phyloP scores from a whole-genome alignment of 2,329 filamentous ascomycete species.

The Alternaria infectoria region DNA sequence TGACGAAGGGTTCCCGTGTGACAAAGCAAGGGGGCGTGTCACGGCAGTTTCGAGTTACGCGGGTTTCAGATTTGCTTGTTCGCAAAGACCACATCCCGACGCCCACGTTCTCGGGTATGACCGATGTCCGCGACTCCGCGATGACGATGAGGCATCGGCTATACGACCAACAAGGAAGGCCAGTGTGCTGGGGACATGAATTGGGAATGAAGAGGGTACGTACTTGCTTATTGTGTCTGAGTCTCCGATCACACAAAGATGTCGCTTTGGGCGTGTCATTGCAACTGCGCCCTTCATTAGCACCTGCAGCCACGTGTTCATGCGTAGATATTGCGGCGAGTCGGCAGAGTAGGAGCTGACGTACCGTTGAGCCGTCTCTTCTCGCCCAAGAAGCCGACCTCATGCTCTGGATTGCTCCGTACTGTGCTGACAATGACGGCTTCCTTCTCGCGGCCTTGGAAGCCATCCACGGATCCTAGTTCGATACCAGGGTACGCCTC shows the following conservation, averaged over 20 bases:
- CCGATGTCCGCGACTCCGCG: not conserved
- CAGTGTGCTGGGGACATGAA: constrained; percentile 1
- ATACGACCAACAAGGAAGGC: not conserved
- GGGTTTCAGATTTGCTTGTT: constrained; percentile 6
- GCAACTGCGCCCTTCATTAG: constrained; percentile 67
- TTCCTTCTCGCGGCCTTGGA: constrained; percentile 97
- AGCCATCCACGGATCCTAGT: constrained; percentile 95
- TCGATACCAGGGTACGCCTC: constrained; percentile 84
- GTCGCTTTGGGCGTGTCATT: constrained; percentile 93
- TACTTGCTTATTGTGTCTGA: constrained; percentile 90
- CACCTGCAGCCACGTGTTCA: not conserved
- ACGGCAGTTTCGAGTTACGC: constrained; percentile 22
- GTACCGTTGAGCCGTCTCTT: constrained; percentile 90
- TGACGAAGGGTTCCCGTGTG: constrained; percentile 4
- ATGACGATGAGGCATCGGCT: not conserved
- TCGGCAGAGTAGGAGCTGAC: constrained; percentile 33
- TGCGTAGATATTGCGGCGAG: not conserved
- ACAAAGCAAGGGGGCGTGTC: constrained; percentile 16
- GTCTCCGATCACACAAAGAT: constrained; percentile 89
- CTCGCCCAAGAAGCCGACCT: constrained; percentile 93
- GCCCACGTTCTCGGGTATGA: constrained; percentile 17
- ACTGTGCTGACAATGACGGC: constrained; percentile 94
- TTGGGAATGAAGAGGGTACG: constrained; percentile 45
- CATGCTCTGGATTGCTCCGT: constrained; percentile 81
- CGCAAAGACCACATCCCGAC: constrained; percentile 11